phyloP scores from a whole-genome alignment of 2,329 filamentous ascomycete species.

The Diatrype stigma region DNA sequence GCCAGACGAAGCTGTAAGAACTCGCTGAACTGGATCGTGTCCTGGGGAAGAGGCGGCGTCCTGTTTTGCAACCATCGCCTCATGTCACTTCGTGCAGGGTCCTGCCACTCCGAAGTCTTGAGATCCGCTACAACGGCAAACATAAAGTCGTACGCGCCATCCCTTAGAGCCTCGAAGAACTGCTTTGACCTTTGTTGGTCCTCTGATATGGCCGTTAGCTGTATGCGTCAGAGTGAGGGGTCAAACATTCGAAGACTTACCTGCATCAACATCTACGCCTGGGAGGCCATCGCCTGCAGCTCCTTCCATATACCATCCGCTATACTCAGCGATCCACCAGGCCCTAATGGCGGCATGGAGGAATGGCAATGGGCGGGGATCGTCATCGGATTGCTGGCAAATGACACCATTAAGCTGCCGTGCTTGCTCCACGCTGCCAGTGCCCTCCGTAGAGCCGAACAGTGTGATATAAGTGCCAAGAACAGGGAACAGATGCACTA shows the following conservation, averaged over 20 bases:
- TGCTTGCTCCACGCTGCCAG: conserved; percentile 62
- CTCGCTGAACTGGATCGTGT: conserved; percentile 64
- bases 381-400: conserved; percentile 60
- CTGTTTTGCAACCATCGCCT: conserved; percentile 80
- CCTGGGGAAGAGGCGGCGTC: conserved; percentile 62
- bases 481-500: conserved; percentile 78
- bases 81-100: conserved; percentile 78
- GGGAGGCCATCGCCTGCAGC: conserved; percentile 54
- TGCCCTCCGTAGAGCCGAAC: conserved; percentile 74
- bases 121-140: conserved; percentile 80
- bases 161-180: conserved; percentile 74
- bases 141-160: conserved; percentile 90
- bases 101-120: conserved; percentile 77
- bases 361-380: conserved; percentile 67
- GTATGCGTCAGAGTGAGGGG: conserved; percentile 9
- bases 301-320: conserved; percentile 79
- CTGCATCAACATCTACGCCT: conserved; percentile 60
- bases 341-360: conserved; percentile 74
- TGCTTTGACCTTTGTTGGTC: conserved; percentile 66
- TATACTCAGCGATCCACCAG: conserved; percentile 93
- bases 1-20: conserved; percentile 72
- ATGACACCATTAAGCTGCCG: conserved; percentile 67
- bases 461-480: conserved; percentile 72
- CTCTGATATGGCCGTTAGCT: conserved; percentile 46
- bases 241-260: conserved; percentile 24